Base-by-base conservation (phyloP, 805 yeast genomes). In the Pichia exigua region DNA sequence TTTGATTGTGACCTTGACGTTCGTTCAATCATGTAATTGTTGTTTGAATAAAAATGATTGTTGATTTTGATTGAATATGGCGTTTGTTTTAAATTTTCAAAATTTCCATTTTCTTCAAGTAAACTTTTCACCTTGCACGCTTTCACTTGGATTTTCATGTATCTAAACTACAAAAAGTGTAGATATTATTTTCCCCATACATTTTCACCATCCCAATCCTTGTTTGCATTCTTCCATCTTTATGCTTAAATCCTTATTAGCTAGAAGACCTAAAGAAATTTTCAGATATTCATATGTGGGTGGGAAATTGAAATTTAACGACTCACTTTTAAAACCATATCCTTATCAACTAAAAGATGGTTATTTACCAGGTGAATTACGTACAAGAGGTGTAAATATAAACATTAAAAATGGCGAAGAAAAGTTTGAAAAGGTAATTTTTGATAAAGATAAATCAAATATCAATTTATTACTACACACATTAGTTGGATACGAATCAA, bases 401-500 rank as follows among this genome's bases (percentile, higher is more conserved):
- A 24, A 42, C n/a, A 24, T 53, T 11, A 49, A 38, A 2, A 26
- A 22, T 2, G 55, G 53, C 3, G 24, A 44, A 8, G 7, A 24
- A 8, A 15, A 30, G 15, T 56, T 44, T 21, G 43, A 27, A 13
- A 27, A 11, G 7, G 41, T 18, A n/a, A 10, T 32, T 3, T 45
- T 45, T 15, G 40, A 38, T 2, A 15, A 22, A 3, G n/a, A 26
- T 4, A 50, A 45, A n/a, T 53, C 58, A 5, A 51, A 46, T 21
- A 46, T 53, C 2, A 28, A 35, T 5, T 30, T 47, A 18, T 18
- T 56, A 3, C 24, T 53, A 18, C 47, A 47, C 9, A 51, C 56
- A 4, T 21, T 51, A 26, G 30, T 47, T 20, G 50, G 47, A 18
- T 56, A 56, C 44, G 51, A 54, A 26, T 43, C 52, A 17, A 15